Conservation (phyloP, 2,329 filamentous ascomycete species). For the Bipolaris zeicola region DNA sequence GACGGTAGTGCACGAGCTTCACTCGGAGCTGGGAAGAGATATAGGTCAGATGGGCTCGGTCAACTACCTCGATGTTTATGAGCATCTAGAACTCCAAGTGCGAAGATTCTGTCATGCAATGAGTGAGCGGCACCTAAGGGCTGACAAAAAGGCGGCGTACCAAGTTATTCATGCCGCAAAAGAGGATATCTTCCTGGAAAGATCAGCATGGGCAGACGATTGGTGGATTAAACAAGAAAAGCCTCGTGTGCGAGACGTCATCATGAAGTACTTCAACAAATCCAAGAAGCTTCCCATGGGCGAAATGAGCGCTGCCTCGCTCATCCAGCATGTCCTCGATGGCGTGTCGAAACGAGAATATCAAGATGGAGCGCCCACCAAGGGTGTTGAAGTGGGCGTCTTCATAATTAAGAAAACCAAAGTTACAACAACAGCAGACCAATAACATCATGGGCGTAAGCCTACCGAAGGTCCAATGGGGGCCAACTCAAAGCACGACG, state of each 20-base stretch:
- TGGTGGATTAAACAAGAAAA: constrained; percentile 71
- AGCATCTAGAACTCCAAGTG: constrained; percentile 51
- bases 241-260: constrained; percentile 60
- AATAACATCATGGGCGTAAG: background rate
- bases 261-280: constrained; percentile 53
- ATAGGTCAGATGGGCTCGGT: constrained; percentile 62
- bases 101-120: constrained; percentile 38
- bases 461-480: background rate
- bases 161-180: constrained; percentile 59
- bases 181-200: constrained; percentile 57
- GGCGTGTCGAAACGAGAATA: constrained; percentile 61
- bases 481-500: background rate
- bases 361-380: constrained; percentile 48
- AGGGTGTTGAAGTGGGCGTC: constrained; percentile 55
- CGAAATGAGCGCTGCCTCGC: constrained; percentile 59
- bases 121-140: constrained; percentile 36
- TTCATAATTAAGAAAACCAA: constrained; percentile 51
- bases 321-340: constrained; percentile 65
- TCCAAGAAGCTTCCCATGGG: constrained; percentile 50
- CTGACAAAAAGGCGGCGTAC: constrained; percentile 41
- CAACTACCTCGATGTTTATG: constrained; percentile 61
- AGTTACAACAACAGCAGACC: constrained; percentile 9
- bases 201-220: constrained; percentile 62
- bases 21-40: constrained; percentile 60
- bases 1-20: constrained; percentile 63